Conservation (phyloP, 768 basidiomycete genomes). For the Lactarius sanguifluus region DNA sequence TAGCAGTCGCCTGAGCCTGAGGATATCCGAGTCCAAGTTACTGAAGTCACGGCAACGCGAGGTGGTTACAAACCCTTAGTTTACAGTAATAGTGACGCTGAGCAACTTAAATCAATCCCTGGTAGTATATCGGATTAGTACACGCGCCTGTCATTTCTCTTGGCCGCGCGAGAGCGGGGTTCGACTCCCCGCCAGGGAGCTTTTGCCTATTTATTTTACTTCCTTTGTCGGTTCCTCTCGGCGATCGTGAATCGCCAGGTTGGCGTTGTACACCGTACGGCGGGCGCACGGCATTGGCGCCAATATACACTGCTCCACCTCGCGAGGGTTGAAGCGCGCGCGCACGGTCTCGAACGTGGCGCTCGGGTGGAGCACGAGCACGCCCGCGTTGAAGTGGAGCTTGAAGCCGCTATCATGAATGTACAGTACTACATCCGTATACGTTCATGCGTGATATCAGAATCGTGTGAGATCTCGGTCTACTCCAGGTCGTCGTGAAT, state of each 20-base stretch:
- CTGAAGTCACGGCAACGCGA: too few species aligned
- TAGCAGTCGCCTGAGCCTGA: too few species aligned
- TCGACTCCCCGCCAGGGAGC: slow-evolving; percentile 36
- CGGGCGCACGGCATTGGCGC: slow-evolving; percentile 36
- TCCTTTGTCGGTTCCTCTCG: slow-evolving; percentile 28
- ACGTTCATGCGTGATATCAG: neutral
- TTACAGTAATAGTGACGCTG: neutral
- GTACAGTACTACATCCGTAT: neutral
- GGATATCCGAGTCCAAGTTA: too few species aligned
- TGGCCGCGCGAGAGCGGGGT: slow-evolving; percentile 35
- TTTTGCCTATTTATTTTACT: neutral
- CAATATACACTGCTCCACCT: slow-evolving; percentile 45
- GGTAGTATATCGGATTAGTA: slow-evolving; percentile 29
- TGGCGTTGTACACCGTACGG: slow-evolving; percentile 40
- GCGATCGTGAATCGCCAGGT: slow-evolving; percentile 40
- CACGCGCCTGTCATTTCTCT: slow-evolving; percentile 20
- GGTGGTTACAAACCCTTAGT: too few species aligned
- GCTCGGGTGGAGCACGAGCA: slow-evolving; percentile 37
- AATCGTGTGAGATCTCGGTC: neutral
- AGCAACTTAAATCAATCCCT: neutral
- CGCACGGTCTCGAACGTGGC: slow-evolving; percentile 36
- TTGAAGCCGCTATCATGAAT: slow-evolving; percentile 34
- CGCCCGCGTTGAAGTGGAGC: slow-evolving; percentile 41
- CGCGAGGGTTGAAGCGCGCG: slow-evolving; percentile 37
- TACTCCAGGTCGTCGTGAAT: neutral